These are phyloP conservation scores for Tephrocybe sp. DNA, from an alignment of 768 basidiomycete genomes.

Conservation along the genomic window DNA sequence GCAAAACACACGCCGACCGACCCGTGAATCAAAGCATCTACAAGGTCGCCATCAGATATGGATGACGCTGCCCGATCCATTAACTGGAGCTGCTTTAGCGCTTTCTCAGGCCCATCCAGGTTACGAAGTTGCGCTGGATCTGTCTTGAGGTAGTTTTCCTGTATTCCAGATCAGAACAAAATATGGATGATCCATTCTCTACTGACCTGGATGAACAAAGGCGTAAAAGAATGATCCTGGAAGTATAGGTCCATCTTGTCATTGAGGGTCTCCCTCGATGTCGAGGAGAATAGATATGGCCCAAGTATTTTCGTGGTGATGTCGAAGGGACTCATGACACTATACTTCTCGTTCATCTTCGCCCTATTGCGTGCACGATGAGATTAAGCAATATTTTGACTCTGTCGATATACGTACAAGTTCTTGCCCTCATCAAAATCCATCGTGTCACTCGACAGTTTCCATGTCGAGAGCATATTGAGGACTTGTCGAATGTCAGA, in stretches of 20 bases:
- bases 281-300: slow-evolving; percentile 86
- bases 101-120: slow-evolving; percentile 58
- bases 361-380: slow-evolving; percentile 47
- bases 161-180: background rate
- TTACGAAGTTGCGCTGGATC: slow-evolving; percentile 61
- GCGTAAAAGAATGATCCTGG: slow-evolving; percentile 92
- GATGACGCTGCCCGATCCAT: slow-evolving; percentile 89
- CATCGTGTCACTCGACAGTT: slow-evolving; percentile 76
- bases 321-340: slow-evolving; percentile 89
- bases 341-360: slow-evolving; percentile 90
- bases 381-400: background rate
- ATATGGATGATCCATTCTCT: background rate
- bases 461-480: slow-evolving; percentile 99
- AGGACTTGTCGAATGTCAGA: slow-evolving; percentile 97
- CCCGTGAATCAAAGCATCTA: slow-evolving; percentile 94
- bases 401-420: slow-evolving; percentile 50
- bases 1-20: slow-evolving; percentile 28
- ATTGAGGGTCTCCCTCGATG: slow-evolving; percentile 73
- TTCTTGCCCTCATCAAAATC: slow-evolving; percentile 88
- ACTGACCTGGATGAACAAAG: slow-evolving; percentile 87
- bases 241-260: slow-evolving; percentile 98
- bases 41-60: slow-evolving; percentile 92
- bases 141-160: slow-evolving; percentile 96
- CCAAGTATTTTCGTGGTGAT: slow-evolving; percentile 87
- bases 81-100: slow-evolving; percentile 70